Evolutionary conservation across 352 stramenopile species (phyloP), one percentile per base, ranked within the genome.

Genomic region (Globisporangium perplexum): DNA sequence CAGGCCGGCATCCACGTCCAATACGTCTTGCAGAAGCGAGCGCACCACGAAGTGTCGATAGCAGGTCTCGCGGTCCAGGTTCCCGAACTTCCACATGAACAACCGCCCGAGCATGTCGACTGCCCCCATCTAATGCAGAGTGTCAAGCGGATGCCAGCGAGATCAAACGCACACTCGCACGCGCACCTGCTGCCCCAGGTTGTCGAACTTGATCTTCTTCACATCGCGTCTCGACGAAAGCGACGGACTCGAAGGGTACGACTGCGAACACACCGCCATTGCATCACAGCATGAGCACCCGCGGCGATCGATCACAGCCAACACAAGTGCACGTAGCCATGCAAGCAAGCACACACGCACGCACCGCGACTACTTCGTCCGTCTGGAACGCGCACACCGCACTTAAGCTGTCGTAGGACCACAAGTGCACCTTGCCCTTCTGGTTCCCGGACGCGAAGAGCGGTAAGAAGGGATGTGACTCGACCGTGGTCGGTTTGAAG

Each of bases 81-180:
- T 86, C 14, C 67, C 65, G 58, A 93, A 93, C 50, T 93, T 92
- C 85, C 85, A 95, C 60, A 93, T 60, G 47, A 77, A 85, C 47
- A 95, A 65, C 7, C 73, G 71, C 0, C 85, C 85, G 12, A 75
- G 48, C 2, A 65, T 83, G 66, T 93, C 81, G 7, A 92, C 83
- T 30, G 77, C 81, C 17, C 81, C 83, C 69, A 95, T 82, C 83
- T 95, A 53, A 33, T 48, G 4, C 7, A 15, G 36, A 30, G 35
- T 24, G 11, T 8, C 18, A 45, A 11, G 7, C 8, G 6, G 20
- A 45, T 12, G n/a, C 39, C 20, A 6, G 10, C n/a, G 11, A 45
- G 38, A 23, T 12, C 17, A 10, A 15, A 44, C 23, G 24, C 35
- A 30, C 14, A n/a, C 18, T 28, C 20, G 24, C 14, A 41, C 24